These are phyloP conservation scores for Metschnikowia continentalis DNA, from an alignment of 805 yeast genomes.

Conservation along the genomic window DNA sequence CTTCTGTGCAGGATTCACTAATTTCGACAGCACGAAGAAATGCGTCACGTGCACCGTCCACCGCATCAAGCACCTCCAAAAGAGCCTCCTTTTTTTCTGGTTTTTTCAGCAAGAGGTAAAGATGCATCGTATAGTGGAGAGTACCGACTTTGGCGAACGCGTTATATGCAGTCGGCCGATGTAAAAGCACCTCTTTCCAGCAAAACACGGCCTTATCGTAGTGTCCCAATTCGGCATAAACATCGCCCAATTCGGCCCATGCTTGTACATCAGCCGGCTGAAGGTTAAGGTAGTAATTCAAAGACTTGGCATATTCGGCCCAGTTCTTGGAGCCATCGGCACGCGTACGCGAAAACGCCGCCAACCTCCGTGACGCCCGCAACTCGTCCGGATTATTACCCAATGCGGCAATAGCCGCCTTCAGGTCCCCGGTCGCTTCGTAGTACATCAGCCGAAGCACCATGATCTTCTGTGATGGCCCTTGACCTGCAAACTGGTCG, in stretches of 20 bases:
- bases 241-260: slow-evolving; percentile 73
- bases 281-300: slow-evolving; percentile 52
- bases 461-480: slow-evolving; percentile 51
- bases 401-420: slow-evolving; percentile 26
- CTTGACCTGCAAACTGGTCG: slow-evolving; percentile 60
- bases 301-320: slow-evolving; percentile 46
- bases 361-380: slow-evolving; percentile 33
- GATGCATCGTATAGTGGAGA: slow-evolving; percentile 28
- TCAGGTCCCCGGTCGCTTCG: slow-evolving; percentile 47
- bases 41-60: slow-evolving; percentile 39
- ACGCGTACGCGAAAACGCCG: slow-evolving; percentile 27
- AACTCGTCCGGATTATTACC: slow-evolving; percentile 33
- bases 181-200: slow-evolving; percentile 64
- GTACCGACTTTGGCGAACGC: slow-evolving; percentile 59
- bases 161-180: slow-evolving; percentile 66
- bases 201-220: slow-evolving; percentile 64
- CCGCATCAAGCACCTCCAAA: slow-evolving; percentile 21
- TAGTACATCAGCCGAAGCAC: slow-evolving; percentile 51
- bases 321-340: slow-evolving; percentile 18
- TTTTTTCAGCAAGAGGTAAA: slow-evolving; percentile 15
- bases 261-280: slow-evolving; percentile 73
- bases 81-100: slow-evolving; percentile 29
- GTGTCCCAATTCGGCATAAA: slow-evolving; percentile 58
- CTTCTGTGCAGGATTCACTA: slow-evolving; percentile 60
- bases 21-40: slow-evolving; percentile 74